Conservation (phyloP, 768 basidiomycete genomes). For the Auricularia auricula-judae region DNA sequence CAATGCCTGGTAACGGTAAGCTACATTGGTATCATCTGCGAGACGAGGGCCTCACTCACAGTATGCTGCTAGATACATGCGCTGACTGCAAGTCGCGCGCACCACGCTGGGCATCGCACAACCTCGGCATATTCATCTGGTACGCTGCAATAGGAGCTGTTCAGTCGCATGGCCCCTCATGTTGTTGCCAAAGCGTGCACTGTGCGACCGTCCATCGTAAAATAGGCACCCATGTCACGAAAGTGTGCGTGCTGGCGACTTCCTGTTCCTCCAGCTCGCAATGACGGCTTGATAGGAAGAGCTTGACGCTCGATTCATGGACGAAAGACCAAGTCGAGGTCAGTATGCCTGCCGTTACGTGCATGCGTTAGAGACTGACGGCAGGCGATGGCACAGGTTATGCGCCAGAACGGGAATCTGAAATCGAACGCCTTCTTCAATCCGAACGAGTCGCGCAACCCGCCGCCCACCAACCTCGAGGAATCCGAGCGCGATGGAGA, state of each 20-base stretch:
- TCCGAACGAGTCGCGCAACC: constrained; percentile 71
- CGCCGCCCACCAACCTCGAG: constrained; percentile 70
- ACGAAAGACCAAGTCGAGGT: constrained; percentile 84
- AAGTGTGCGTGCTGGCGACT: constrained; percentile 54
- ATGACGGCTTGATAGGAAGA: constrained; percentile 50
- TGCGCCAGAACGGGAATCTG: constrained; percentile 72
- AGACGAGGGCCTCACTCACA: background rate
- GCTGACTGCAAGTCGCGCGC: constrained; percentile 85
- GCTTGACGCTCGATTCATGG: constrained; percentile 81
- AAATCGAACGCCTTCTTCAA: constrained; percentile 75
- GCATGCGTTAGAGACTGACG: constrained; percentile 9
- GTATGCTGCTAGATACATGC: constrained; percentile 51
- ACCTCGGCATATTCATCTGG: constrained; percentile 85
- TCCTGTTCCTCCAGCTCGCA: background rate
- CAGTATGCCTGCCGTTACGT: constrained; percentile 14
- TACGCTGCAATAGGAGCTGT: constrained; percentile 17
- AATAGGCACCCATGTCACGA: constrained; percentile 86
- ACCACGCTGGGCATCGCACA: constrained; percentile 85
- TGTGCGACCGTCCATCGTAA: constrained; percentile 66
- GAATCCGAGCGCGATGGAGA: constrained; percentile 80
- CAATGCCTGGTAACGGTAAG: background rate
- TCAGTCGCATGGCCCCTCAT: background rate
- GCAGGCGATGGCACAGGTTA: constrained; percentile 41
- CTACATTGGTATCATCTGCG: background rate
- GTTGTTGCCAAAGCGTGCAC: background rate